phyloP scores from a whole-genome alignment of 495 filamentous ascomycete genomes.

The Bacidia rubella region DNA sequence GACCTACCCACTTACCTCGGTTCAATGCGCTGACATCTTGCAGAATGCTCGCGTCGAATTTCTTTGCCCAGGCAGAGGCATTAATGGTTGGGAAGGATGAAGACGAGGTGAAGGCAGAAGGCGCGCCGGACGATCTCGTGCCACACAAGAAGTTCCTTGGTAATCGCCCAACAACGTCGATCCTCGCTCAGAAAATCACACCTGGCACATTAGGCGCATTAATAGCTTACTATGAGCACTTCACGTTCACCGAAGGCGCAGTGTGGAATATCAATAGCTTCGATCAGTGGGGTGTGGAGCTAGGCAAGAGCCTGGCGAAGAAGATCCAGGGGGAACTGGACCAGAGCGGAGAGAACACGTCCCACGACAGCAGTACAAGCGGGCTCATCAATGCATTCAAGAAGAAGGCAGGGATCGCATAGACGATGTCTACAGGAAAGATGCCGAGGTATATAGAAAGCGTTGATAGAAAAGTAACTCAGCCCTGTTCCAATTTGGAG shows the following conservation, averaged over 20 bases:
- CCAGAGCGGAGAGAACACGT: slow-evolving; percentile 48
- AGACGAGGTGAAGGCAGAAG: slow-evolving; percentile 80
- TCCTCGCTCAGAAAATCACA: slow-evolving; percentile 88
- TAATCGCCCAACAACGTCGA: slow-evolving; percentile 90
- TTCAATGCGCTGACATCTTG: slow-evolving; percentile 5
- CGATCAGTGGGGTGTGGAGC: slow-evolving; percentile 98
- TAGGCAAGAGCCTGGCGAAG: slow-evolving; percentile 92
- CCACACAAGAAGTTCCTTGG: slow-evolving; percentile 99
- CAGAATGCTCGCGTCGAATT: slow-evolving; percentile 94
- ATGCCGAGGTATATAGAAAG: too few species aligned
- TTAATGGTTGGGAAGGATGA: slow-evolving; percentile 96
- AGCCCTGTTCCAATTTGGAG: too few species aligned
- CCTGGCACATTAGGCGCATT: slow-evolving; percentile 85
- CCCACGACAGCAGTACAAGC: slow-evolving; percentile 76
- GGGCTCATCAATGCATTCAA: slow-evolving; percentile 82
- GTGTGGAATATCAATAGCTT: slow-evolving; percentile 99
- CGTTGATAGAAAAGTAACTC: too few species aligned
- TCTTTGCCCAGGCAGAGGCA: slow-evolving; percentile 93
- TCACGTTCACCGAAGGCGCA: slow-evolving; percentile 95
- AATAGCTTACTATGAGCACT: slow-evolving; percentile 97
- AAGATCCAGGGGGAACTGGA: slow-evolving; percentile 74
- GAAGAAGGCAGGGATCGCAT: slow-evolving; percentile 38
- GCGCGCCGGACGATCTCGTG: slow-evolving; percentile 67
- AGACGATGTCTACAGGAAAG: background rate
- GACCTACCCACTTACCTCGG: background rate